Base-by-base conservation (phyloP, 768 basidiomycete species). In the Clathrus columnatus region DNA sequence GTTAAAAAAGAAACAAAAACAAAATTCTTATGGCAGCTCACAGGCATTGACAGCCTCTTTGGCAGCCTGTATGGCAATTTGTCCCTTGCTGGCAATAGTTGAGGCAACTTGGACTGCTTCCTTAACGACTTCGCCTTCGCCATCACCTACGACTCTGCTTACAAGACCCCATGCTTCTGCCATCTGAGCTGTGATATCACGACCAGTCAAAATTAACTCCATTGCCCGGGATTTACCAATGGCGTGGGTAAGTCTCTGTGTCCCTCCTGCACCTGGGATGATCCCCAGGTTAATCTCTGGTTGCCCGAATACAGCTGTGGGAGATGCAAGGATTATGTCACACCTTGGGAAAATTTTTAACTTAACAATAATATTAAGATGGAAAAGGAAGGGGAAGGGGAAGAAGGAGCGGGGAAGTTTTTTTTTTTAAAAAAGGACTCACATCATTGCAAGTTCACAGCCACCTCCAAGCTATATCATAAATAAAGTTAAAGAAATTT, bases 271-370 rank as follows among this genome's bases (percentile, higher is more conserved):
- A 2, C 94, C 94, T 16, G 94, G 93, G 65, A 97, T 96, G 58
- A 91, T 84, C 51, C 93, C 95, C 27, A 97, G 78, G 65, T 89
- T 93, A 69, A 99, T 92, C 68, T 98, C 95, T 17, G 95, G 95
- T 67, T 96, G 95, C 17, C 92, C 92, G 61, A 99, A 96, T 62
- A 83, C 83, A 17, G 95, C 95, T 8, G 80, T 90, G 1, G 91
- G 87, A 5, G 91, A 87, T 17, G 85, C 91, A 48, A 96, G 82
- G 64, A 97, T 85, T 68, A 98, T 91, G 72, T 98, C 95, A 68
- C 91, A 55, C 69, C 68, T 65, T 64, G 53, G 7, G 26, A 5
- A n/a, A n/a, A n/a, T n/a, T n/a, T 14, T 44, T 6, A 18, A 11
- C 0, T 7, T 27, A 17, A 14, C 47, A 26, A 21, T 29, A 4